A percentile compares a stretch with the other conserved stretches of the same genome.
These are phyloP conservation scores for Cryphonectria parasitica DNA, from an alignment of 2,329 filamentous ascomycete species.

Conservation along the genomic window DNA sequence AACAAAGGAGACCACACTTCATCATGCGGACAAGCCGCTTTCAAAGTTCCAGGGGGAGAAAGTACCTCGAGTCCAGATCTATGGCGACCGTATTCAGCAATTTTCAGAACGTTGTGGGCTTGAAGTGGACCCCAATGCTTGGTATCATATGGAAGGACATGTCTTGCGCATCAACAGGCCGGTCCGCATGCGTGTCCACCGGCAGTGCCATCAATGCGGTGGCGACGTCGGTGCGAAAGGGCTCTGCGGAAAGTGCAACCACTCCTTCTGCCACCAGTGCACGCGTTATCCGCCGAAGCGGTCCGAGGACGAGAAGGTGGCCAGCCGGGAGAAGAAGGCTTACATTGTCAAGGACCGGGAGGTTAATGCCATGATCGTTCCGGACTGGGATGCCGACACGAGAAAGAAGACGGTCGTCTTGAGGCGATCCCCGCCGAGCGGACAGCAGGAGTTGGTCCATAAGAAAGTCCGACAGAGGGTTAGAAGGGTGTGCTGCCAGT, in stretches of 20 bases:
- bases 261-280: conserved; percentile 81
- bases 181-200: conserved; percentile 77
- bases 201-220: conserved; percentile 77
- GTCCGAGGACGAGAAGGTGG: conserved; percentile 57
- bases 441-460: conserved; percentile 69
- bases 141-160: conserved; percentile 56
- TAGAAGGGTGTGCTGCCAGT: conserved; percentile 76
- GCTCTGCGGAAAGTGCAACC: conserved; percentile 75
- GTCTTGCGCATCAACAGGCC: conserved; percentile 72
- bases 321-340: conserved; percentile 55
- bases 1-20: conserved; percentile 30
- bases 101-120: conserved; percentile 59
- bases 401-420: conserved; percentile 57
- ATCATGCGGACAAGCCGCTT: conserved; percentile 27
- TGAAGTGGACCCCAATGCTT: conserved; percentile 58
- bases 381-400: conserved; percentile 52
- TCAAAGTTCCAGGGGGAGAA: conserved; percentile 35
- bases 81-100: conserved; percentile 60
- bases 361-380: conserved; percentile 58
- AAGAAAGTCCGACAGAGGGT: conserved; percentile 75
- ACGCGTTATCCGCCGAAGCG: conserved; percentile 72
- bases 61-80: conserved; percentile 54
- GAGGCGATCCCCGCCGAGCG: conserved; percentile 66
- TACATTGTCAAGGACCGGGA: conserved; percentile 58
- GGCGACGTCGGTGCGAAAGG: conserved; percentile 62